These are phyloP conservation scores for Diutina neorugosa DNA, from an alignment of 1,139 yeast species.

Conservation along the genomic window DNA sequence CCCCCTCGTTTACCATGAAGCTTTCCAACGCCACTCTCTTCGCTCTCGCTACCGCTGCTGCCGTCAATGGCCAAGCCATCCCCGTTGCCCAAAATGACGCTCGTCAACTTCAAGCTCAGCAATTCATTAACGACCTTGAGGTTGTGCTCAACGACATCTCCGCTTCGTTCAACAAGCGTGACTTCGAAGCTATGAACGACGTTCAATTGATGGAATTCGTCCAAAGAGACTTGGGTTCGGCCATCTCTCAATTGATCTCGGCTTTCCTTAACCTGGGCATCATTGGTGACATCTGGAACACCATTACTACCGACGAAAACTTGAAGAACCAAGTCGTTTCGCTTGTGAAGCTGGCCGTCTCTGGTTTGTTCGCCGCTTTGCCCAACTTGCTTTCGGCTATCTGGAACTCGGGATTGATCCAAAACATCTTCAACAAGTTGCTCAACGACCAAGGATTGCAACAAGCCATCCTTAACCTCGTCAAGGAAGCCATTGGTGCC, in stretches of 20 bases:
- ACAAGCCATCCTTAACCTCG: constrained; percentile 20
- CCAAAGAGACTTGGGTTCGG: constrained; percentile 26
- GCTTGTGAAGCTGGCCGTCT: constrained; percentile 22
- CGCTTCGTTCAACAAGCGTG: constrained; percentile 23
- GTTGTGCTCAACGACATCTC: constrained; percentile 26
- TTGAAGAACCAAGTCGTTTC: constrained; percentile 16
- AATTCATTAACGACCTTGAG: constrained; percentile 25
- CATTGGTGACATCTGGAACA: constrained; percentile 23
- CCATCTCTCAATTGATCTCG: constrained; percentile 23
- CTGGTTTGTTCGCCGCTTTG: constrained; percentile 28
- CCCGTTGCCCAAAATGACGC: constrained; percentile 8
- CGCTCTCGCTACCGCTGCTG: constrained; percentile 30
- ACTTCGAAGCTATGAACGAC: constrained; percentile 15
- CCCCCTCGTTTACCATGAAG: constrained; percentile 19
- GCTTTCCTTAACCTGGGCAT: constrained; percentile 31
- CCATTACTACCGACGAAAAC: constrained; percentile 21
- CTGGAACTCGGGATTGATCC: constrained; percentile 32
- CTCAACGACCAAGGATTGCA: not conserved
- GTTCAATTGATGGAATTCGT: constrained; percentile 18
- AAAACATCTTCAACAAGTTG: constrained; percentile 17
- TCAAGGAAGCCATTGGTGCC: constrained; percentile 21
- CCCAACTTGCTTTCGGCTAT: constrained; percentile 32
- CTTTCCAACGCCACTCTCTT: constrained; percentile 29
- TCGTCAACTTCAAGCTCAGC: constrained; percentile 15
- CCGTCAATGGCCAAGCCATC: constrained; percentile 15